Conservation (phyloP, 2,329 filamentous ascomycete genomes). For the Botrytis elliptica region DNA sequence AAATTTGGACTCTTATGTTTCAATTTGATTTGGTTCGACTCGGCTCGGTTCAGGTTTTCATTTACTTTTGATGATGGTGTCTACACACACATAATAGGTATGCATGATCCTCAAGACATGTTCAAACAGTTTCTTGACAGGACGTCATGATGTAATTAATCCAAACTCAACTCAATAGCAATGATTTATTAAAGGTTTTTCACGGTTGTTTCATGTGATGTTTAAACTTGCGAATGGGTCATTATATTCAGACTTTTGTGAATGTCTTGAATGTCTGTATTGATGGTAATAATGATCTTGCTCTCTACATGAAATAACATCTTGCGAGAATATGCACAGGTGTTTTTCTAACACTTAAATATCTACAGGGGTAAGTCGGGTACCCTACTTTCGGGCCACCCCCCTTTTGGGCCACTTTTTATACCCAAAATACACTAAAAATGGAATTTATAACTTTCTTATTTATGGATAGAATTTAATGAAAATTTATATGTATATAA, state of each 20-base stretch:
- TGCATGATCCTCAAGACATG: neutral
- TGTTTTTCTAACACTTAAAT: neutral
- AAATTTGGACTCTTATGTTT: neutral
- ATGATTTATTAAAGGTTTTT: neutral
- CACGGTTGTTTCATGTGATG: accelerated
- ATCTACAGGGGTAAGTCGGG: neutral
- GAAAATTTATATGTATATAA: too few relatives aligned
- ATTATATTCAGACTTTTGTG: neutral
- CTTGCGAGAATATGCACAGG: neutral
- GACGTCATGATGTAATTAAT: neutral
- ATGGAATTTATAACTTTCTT: too few relatives aligned
- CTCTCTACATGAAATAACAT: neutral
- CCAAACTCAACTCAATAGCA: neutral
- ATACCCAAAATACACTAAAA: too few relatives aligned
- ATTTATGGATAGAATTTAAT: too few relatives aligned
- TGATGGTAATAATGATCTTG: neutral
- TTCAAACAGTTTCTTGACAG: neutral
- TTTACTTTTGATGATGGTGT: neutral
- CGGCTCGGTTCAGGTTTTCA: neutral
- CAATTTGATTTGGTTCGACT: neutral
- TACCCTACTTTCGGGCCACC: too few relatives aligned
- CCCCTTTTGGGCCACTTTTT: too few relatives aligned
- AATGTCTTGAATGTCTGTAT: accelerated
- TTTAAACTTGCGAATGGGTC: neutral
- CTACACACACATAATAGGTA: neutral